phyloP scores from a whole-genome alignment of 768 basidiomycete species.

The Lactifluus hygrophoroides region DNA sequence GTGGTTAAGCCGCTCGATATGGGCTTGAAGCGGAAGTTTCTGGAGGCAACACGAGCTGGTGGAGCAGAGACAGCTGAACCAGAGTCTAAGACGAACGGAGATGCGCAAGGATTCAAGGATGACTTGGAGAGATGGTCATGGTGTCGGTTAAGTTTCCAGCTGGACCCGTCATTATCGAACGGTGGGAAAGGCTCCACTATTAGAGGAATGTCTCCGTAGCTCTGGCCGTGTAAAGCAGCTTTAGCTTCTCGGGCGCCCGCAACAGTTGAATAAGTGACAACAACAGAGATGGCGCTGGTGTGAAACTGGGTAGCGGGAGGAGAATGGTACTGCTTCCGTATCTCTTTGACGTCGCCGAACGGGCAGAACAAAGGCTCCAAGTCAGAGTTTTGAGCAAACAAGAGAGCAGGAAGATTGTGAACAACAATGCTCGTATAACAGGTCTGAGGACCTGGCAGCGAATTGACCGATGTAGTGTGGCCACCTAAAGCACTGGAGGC shows the following conservation, averaged over 20 bases:
- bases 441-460: slow-evolving; percentile 1
- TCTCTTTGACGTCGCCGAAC: slow-evolving; percentile 57
- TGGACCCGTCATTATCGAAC: not conserved
- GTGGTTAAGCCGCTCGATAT: not conserved
- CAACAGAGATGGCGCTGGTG: slow-evolving; percentile 40
- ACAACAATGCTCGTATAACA: slow-evolving; percentile 40
- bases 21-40: not conserved
- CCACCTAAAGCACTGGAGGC: slow-evolving; percentile 16
- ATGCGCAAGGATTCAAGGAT: slow-evolving; percentile 28
- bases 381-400: slow-evolving; percentile 61
- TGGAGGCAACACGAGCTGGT: slow-evolving; percentile 13
- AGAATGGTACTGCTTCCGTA: slow-evolving; percentile 41
- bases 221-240: slow-evolving; percentile 50
- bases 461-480: not conserved
- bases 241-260: slow-evolving; percentile 58
- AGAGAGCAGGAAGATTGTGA: slow-evolving; percentile 51
- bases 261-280: slow-evolving; percentile 54
- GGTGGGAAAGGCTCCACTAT: slow-evolving; percentile 30
- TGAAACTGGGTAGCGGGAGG: slow-evolving; percentile 25
- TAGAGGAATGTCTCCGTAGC: slow-evolving; percentile 44
- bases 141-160: slow-evolving; percentile 10
- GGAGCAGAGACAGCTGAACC: slow-evolving; percentile 14
- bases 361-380: slow-evolving; percentile 67
- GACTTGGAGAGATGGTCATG: slow-evolving; percentile 22
- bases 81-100: slow-evolving; percentile 24